Evolutionary conservation across 176 grass and related monocot genomes (phyloP).

Genomic region (Triticum urartu): DNA sequence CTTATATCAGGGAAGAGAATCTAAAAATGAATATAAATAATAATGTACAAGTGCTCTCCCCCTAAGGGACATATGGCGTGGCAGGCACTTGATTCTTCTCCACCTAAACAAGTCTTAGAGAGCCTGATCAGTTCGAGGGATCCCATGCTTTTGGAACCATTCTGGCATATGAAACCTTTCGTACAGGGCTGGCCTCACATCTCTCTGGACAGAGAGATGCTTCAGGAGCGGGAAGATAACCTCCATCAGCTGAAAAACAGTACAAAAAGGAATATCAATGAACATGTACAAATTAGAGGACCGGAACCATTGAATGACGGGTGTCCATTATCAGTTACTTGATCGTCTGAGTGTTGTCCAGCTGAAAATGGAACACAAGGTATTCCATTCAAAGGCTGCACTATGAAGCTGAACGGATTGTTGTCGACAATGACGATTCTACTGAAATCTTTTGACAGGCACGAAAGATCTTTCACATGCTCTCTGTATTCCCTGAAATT

Average conservation of each 20-base stretch:
- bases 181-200: slow-evolving; percentile 77
- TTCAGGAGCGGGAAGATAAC: slow-evolving; percentile 92
- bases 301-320: background rate
- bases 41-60: slow-evolving; percentile 65
- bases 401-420: slow-evolving; percentile 96
- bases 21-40: slow-evolving; percentile 55
- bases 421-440: slow-evolving; percentile 90
- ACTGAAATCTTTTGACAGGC: slow-evolving; percentile 70
- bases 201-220: slow-evolving; percentile 75
- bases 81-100: slow-evolving; percentile 39
- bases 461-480: slow-evolving; percentile 98
- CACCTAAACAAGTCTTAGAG: slow-evolving; percentile 44
- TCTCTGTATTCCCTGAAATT: slow-evolving; percentile 87
- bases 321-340: slow-evolving; percentile 51
- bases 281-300: background rate
- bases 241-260: slow-evolving; percentile 80
- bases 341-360: slow-evolving; percentile 70
- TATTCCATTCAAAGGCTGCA: slow-evolving; percentile 96
- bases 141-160: slow-evolving; percentile 95
- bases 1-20: slow-evolving; percentile 29
- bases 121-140: slow-evolving; percentile 54
- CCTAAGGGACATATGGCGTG: slow-evolving; percentile 12
- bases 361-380: slow-evolving; percentile 97
- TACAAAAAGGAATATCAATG: slow-evolving; percentile 22
- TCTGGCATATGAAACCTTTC: slow-evolving; percentile 99